A percentile compares a stretch with the other conserved stretches of the same genome.
Evolutionary conservation across 495 filamentous ascomycete species (phyloP).

Genomic region (Penicillium goetzii): DNA sequence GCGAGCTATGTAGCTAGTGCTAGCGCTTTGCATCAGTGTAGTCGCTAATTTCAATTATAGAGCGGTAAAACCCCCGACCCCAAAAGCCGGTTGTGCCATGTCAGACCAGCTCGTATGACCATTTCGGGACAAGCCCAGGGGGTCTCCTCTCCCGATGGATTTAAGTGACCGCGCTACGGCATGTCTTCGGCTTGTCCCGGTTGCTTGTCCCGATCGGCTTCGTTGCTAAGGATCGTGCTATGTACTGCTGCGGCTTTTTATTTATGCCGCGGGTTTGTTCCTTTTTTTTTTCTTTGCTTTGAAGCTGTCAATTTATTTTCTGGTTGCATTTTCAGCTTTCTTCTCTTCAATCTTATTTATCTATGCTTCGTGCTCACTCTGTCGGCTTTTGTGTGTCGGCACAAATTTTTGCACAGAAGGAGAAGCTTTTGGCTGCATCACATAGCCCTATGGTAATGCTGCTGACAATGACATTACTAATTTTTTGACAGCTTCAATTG

Average conservation of each 20-base stretch:
- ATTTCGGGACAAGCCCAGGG: neutral
- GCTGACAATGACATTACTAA: neutral
- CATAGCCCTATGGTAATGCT: neutral
- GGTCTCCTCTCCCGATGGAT: neutral
- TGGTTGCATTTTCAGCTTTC: neutral
- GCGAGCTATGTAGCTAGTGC: no score
- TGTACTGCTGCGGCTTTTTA: conserved; percentile 15
- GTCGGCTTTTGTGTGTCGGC: neutral
- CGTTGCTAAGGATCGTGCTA: conserved; percentile 6
- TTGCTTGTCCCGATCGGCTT: conserved; percentile 20
- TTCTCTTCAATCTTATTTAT: neutral
- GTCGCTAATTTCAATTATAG: no score
- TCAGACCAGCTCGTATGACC: conserved; percentile 1
- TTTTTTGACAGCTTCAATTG: neutral
- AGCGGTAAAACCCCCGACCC: conserved; percentile 2
- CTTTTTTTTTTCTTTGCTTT: neutral
- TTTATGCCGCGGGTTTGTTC: conserved; percentile 16
- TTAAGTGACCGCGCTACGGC: conserved; percentile 20
- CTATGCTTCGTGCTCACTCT: neutral
- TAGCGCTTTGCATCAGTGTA: no score
- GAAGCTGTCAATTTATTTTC: neutral
- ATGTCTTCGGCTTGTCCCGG: conserved; percentile 20
- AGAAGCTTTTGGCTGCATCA: neutral
- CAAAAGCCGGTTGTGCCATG: conserved; percentile 11
- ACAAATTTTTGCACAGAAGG: neutral